Base-by-base conservation (phyloP, 148 eudicot species). In the Rhododendron kiyosumense region DNA sequence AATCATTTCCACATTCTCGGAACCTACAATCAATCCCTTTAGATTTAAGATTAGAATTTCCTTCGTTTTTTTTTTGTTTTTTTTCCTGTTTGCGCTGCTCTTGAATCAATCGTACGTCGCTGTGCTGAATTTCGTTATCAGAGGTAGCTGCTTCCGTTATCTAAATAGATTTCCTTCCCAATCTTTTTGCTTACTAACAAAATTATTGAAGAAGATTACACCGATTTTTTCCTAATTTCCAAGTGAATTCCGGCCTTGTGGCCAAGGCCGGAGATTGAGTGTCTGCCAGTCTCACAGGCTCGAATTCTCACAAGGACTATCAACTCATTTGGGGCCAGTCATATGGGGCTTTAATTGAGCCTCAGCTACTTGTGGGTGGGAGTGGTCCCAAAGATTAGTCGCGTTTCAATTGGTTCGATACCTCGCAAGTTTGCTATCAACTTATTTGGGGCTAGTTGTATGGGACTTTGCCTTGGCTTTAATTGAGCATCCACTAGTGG, bases 51-150 rank as follows among this genome's bases (percentile, higher is more conserved):
- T 41, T 41, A 6, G 45, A 28, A 14, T 22, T 48, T 3, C 28
- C 6, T 48, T 48, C 8, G 41, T 15, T 83, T 59, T 14, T 7
- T 67, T 9, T 5, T 2, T 9, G 26, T 7, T 67, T 65, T 26
- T 15, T 10, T 65, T 8, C 65, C 65, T 65, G 73, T 65, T 30
- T 32, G 76, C 38, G 76, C 18, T 71, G 46, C 48, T 67, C 61
- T 17, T 34, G 12, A 69, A 22, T 74, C 85, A 0, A 73, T 51
- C 77, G 61, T 54, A 15, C 61, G 2, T 73, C 67, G 24, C 13
- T 51, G 80, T 74, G 65, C 65, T 59, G 80, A 84, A 34, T 84
- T 73, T 30, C 34, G 63, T 74, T 5, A 67, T 83, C 34, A 83
- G 65, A 84, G 78, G 24, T 84, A 18, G 48, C 43, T 84, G 67